Conservation (phyloP, 2,329 filamentous ascomycete genomes). For the Pseudofabraea citricarpa region DNA sequence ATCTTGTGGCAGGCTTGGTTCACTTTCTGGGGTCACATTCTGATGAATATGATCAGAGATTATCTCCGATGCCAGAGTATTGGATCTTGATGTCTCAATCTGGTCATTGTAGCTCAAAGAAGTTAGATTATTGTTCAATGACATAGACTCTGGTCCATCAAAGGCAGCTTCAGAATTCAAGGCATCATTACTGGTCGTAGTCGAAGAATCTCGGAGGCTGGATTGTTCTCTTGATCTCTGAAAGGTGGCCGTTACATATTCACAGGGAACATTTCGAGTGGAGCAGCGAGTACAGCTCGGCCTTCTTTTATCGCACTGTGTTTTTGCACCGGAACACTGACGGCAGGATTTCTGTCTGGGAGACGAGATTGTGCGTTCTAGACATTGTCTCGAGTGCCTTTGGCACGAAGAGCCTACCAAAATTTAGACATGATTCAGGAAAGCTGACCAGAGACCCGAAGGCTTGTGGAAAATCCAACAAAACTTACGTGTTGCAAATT, state of each 20-base stretch:
- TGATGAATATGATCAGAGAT: background rate
- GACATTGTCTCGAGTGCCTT: conserved; percentile 7
- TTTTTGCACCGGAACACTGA: conserved; percentile 22
- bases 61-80: background rate
- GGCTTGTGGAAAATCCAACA: background rate
- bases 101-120: background rate
- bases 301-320: conserved; percentile 22
- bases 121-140: no score
- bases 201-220: background rate
- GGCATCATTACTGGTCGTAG: background rate
- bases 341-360: conserved; percentile 23
- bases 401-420: conserved; percentile 3
- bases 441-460: background rate
- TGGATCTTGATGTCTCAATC: background rate
- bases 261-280: conserved; percentile 14
- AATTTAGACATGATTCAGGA: background rate
- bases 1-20: background rate
- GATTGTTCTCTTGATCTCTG: background rate
- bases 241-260: conserved; percentile 7
- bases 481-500: conserved; percentile 6
- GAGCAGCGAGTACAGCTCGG: conserved; percentile 22
- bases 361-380: conserved; percentile 3
- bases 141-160: background rate
- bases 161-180: background rate
- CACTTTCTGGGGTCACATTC: background rate